Percentiles rank a stretch among this genome's conserved stretches.
Conservation (phyloP, 139 green algal genomes). For the Chlorella sp. region DNA sequence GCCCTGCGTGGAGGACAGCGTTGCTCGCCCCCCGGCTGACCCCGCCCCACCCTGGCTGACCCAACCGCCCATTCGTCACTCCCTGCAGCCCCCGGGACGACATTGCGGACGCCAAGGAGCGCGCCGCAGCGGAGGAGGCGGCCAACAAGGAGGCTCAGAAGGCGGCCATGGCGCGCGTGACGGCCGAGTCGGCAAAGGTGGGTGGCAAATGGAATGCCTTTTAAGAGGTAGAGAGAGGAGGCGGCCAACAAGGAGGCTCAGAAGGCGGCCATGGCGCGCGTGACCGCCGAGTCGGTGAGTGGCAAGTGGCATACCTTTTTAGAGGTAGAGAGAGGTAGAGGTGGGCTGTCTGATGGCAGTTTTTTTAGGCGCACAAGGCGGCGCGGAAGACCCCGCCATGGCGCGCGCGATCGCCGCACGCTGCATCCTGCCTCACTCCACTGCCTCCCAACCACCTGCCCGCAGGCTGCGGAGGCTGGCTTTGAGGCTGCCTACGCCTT, state of each 20-base stretch:
- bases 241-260: constrained; percentile 32
- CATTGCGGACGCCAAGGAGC: constrained; percentile 36
- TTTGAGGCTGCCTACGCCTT: constrained; percentile 37
- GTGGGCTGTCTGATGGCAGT: too few species aligned
- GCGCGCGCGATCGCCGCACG: too few species aligned
- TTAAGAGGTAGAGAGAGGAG: constrained; percentile 29
- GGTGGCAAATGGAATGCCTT: neutral
- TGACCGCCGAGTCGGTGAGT: constrained; percentile 21
- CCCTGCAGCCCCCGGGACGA: constrained; percentile 24
- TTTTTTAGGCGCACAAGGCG: too few species aligned
- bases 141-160: constrained; percentile 31
- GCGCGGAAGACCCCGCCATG: too few species aligned
- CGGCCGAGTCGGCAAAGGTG: constrained; percentile 13
- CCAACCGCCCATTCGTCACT: neutral
- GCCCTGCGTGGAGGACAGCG: too few species aligned
- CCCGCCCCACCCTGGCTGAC: too few species aligned
- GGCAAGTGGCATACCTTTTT: neutral
- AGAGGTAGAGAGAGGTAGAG: too few species aligned
- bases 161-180: constrained; percentile 42
- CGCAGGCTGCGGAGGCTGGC: constrained; percentile 29
- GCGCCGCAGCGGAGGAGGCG: constrained; percentile 41
- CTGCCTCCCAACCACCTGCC: neutral
- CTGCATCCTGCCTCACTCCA: neutral
- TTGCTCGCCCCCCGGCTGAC: neutral
- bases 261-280: constrained; percentile 35